Conservation (phyloP, 2,329 filamentous ascomycete genomes). For the Aspergillus sp. region DNA sequence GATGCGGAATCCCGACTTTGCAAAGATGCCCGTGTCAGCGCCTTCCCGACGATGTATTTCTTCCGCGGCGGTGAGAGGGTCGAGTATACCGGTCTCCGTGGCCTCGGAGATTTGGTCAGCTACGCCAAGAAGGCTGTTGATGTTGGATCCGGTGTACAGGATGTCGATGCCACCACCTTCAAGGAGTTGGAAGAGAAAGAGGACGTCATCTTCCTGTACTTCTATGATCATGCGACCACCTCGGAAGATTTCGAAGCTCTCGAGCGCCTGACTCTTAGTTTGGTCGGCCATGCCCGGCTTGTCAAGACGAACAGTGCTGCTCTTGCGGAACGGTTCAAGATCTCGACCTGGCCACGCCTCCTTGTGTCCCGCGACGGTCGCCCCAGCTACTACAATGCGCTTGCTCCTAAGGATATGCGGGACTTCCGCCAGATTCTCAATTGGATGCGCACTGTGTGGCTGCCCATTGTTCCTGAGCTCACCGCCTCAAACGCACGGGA, state of each 20-base stretch:
- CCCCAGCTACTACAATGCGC: slow-evolving; percentile 83
- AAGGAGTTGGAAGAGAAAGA: slow-evolving; percentile 86
- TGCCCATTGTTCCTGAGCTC: slow-evolving; percentile 91
- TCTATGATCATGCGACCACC: slow-evolving; percentile 94
- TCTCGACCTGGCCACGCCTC: slow-evolving; percentile 93
- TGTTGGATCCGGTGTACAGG: slow-evolving; percentile 71
- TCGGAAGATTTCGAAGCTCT: slow-evolving; percentile 88
- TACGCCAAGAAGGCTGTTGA: slow-evolving; percentile 87
- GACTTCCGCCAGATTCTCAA: slow-evolving; percentile 76
- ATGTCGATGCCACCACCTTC: slow-evolving; percentile 76
- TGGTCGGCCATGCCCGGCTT: slow-evolving; percentile 88
- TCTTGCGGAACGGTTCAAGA: slow-evolving; percentile 83
- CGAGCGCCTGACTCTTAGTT: slow-evolving; percentile 79
- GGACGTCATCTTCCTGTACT: slow-evolving; percentile 95
- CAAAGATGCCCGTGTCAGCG: slow-evolving; percentile 78
- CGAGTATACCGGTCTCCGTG: slow-evolving; percentile 89
- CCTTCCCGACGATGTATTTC: slow-evolving; percentile 88
- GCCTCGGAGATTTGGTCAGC: slow-evolving; percentile 82
- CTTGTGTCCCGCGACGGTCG: slow-evolving; percentile 86
- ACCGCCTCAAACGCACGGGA: slow-evolving; percentile 88
- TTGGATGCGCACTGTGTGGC: slow-evolving; percentile 97
- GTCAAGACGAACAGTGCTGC: slow-evolving; percentile 84
- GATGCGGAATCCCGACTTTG: slow-evolving; percentile 84
- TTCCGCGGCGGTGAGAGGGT: slow-evolving; percentile 89
- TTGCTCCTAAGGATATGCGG: slow-evolving; percentile 89